phyloP scores from a whole-genome alignment of 192 early-diverging fungal genomes.

The Coemansia sp. region DNA sequence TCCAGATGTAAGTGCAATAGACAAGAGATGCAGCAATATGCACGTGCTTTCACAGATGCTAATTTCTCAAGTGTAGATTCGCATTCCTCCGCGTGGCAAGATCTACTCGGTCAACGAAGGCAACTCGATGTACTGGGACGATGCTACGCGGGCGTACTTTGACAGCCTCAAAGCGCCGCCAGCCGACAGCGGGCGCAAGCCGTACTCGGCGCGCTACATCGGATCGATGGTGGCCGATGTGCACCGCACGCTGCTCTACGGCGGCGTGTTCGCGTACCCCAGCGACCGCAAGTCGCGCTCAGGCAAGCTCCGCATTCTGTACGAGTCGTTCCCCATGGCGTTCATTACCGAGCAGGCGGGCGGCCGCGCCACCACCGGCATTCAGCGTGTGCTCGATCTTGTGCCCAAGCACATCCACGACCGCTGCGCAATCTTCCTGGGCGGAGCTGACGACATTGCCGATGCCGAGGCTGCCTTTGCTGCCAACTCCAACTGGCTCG shows the following conservation, averaged over 20 bases:
- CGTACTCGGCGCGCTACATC: conserved; percentile 93
- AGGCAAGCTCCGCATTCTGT: conserved; percentile 93
- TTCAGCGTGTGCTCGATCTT: conserved; percentile 78
- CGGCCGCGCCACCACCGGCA: conserved; percentile 86
- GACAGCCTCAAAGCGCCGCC: conserved; percentile 83
- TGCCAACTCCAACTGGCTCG: conserved; percentile 50
- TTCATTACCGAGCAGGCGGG: conserved; percentile 94
- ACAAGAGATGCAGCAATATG: not conserved
- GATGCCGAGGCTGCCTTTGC: conserved; percentile 76
- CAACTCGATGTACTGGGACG: conserved; percentile 89
- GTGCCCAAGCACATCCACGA: conserved; percentile 86
- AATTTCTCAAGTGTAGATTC: conserved; percentile 48
- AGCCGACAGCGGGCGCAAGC: conserved; percentile 68
- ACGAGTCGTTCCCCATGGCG: conserved; percentile 99
- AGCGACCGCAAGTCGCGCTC: conserved; percentile 73
- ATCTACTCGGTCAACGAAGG: conserved; percentile 99
- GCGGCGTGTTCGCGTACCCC: conserved; percentile 89
- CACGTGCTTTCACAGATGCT: not conserved
- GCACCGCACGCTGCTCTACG: conserved; percentile 90
- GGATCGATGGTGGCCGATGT: conserved; percentile 99
- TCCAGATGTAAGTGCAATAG: conserved; percentile 56
- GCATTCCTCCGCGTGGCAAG: conserved; percentile 76
- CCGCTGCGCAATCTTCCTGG: conserved; percentile 88
- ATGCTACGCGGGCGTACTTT: conserved; percentile 84
- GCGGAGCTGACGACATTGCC: conserved; percentile 85